Evolutionary conservation across 139 green algal species (phyloP), one percentile per base, ranked within the genome.

Genomic region (Parachlorella kessleri): DNA sequence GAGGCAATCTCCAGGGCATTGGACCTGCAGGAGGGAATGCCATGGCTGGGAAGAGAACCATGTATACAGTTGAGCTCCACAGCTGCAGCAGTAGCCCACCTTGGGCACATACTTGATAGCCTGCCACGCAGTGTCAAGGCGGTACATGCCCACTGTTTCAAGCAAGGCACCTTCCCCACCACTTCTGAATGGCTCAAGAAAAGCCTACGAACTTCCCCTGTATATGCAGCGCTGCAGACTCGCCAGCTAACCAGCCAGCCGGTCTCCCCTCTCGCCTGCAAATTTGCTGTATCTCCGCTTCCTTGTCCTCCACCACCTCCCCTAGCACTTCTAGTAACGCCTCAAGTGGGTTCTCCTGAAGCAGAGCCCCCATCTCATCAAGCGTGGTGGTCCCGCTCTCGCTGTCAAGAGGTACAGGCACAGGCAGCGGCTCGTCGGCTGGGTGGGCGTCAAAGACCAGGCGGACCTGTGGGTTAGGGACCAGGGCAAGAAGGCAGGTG

Each of bases 1-100:
- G 75, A 36, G 0, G 86, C 83, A 55, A 94, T 94, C 41, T 93
- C 89, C 54, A 83, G 75, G 4, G 88, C 87, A 41, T 92, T 88
- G 1, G 69, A 66, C 72, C 78, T 85, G 77, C 59, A 24, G 6
- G n/a, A n/a, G n/a, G n/a, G n/a, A n/a, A n/a, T n/a, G n/a, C n/a
- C n/a, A n/a, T n/a, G n/a, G n/a, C n/a, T n/a, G n/a, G n/a, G n/a
- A n/a, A n/a, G n/a, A n/a, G n/a, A n/a, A n/a, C n/a, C n/a, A n/a
- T n/a, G n/a, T n/a, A n/a, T n/a, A n/a, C n/a, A n/a, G n/a, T n/a
- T n/a, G n/a, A n/a, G n/a, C n/a, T n/a, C n/a, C n/a, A n/a, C n/a
- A n/a, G n/a, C n/a, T n/a, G n/a, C n/a, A n/a, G n/a, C n/a, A n/a
- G n/a, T n/a, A n/a, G n/a, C n/a, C n/a, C n/a, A n/a, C n/a, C n/a